These are phyloP conservation scores for Leishmania martiniquensis DNA, from an alignment of 208 protist species.

Conservation along the genomic window DNA sequence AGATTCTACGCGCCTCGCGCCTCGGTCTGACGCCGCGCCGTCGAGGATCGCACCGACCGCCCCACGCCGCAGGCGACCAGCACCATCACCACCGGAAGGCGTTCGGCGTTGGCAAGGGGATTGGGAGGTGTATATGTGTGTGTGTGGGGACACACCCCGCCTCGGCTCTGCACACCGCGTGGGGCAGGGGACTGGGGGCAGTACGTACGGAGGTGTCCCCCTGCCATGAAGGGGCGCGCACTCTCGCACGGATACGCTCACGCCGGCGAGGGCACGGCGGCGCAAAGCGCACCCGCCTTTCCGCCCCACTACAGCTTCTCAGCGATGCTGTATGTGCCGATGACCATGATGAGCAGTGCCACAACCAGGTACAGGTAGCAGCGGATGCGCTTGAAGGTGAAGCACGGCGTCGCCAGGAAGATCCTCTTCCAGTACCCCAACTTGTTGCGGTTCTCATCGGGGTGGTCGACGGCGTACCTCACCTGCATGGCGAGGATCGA, in stretches of 20 bases:
- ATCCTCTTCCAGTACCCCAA: constrained; percentile 61
- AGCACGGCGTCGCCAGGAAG: constrained; percentile 34
- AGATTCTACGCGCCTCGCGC: too few relatives aligned
- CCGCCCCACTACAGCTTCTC: constrained; percentile 7
- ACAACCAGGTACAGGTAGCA: constrained; percentile 57
- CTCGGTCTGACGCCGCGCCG: too few relatives aligned
- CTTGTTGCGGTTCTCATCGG: constrained; percentile 48
- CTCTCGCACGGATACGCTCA: not conserved
- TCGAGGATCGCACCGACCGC: too few relatives aligned
- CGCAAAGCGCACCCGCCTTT: not conserved
- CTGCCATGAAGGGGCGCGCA: too few relatives aligned
- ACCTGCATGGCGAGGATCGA: constrained; percentile 53
- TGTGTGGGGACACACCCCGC: not conserved
- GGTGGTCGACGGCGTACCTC: constrained; percentile 51
- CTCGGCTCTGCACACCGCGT: too few relatives aligned
- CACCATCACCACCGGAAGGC: too few relatives aligned
- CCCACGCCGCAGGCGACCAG: too few relatives aligned
- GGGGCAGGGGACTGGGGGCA: too few relatives aligned
- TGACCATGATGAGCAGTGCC: constrained; percentile 74
- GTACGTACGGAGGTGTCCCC: too few relatives aligned
- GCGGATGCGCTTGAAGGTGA: constrained; percentile 46
- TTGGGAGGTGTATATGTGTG: not conserved
- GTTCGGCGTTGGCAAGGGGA: not conserved
- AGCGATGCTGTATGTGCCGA: constrained; percentile 64
- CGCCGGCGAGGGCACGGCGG: not conserved